Evolutionary conservation across 2,329 filamentous ascomycete genomes (phyloP).

Genomic region (Xylaria sp.): DNA sequence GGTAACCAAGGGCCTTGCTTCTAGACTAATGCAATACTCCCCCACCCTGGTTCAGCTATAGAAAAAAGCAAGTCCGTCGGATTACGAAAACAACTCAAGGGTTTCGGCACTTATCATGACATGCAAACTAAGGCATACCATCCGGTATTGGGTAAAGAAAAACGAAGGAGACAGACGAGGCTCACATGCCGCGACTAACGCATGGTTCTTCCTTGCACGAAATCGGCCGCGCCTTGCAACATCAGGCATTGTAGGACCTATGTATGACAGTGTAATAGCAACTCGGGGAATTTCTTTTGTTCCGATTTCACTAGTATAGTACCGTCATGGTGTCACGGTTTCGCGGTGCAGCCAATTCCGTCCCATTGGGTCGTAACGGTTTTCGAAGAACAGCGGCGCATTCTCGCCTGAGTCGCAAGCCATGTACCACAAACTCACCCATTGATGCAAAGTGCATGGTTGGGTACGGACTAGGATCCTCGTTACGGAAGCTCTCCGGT

Average conservation of each 20-base stretch:
- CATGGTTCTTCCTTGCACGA: slow-evolving; percentile 37
- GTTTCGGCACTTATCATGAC: slow-evolving; percentile 19
- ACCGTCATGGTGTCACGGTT: slow-evolving; percentile 29
- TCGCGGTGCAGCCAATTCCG: slow-evolving; percentile 33
- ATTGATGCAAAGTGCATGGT: slow-evolving; percentile 27
- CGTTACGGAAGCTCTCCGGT: slow-evolving; percentile 26
- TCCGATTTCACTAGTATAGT: slow-evolving; percentile 31
- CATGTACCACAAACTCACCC: slow-evolving; percentile 24
- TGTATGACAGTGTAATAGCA: slow-evolving; percentile 31
- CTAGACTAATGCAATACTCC: slow-evolving; percentile 32
- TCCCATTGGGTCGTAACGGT: slow-evolving; percentile 38
- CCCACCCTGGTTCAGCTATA: slow-evolving; percentile 32
- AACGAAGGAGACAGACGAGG: slow-evolving; percentile 23
- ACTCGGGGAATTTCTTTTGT: slow-evolving; percentile 39
- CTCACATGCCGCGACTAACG: slow-evolving; percentile 33
- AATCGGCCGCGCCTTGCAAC: slow-evolving; percentile 33
- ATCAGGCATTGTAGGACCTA: slow-evolving; percentile 26
- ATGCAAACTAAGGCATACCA: slow-evolving; percentile 26
- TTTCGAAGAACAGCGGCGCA: slow-evolving; percentile 32
- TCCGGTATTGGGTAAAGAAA: slow-evolving; percentile 25
- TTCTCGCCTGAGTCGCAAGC: slow-evolving; percentile 34
- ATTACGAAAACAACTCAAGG: slow-evolving; percentile 30
- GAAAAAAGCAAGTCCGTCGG: slow-evolving; percentile 32
- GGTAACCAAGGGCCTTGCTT: slow-evolving; percentile 26
- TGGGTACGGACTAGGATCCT: slow-evolving; percentile 23